These are phyloP conservation scores for Rehmannia glutinosa DNA, from an alignment of 257 asterid species.

Conservation along the genomic window DNA sequence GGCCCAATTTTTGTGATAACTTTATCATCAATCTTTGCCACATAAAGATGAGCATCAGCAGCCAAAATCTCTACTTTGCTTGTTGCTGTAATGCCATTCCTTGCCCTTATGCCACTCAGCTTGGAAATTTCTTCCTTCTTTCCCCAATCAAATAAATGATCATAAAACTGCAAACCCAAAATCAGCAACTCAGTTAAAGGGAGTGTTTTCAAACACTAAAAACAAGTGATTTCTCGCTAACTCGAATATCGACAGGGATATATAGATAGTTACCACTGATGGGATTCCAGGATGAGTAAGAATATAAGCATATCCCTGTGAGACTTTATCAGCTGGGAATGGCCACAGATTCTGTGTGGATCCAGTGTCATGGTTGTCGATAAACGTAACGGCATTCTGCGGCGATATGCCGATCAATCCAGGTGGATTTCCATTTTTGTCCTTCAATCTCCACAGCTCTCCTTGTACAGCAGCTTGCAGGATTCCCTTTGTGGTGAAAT, in stretches of 20 bases:
- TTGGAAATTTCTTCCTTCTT: slow-evolving; percentile 52
- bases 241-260: background rate
- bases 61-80: slow-evolving; percentile 73
- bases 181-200: background rate
- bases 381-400: slow-evolving; percentile 63
- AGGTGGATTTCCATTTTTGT: slow-evolving; percentile 53
- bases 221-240: background rate
- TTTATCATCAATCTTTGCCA: slow-evolving; percentile 61
- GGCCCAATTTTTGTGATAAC: slow-evolving; percentile 66
- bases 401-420: slow-evolving; percentile 80
- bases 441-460: slow-evolving; percentile 71
- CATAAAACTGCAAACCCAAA: slow-evolving; percentile 58
- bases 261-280: slow-evolving; percentile 35
- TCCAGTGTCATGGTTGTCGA: slow-evolving; percentile 87
- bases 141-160: slow-evolving; percentile 76
- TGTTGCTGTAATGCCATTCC: slow-evolving; percentile 49
- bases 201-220: background rate
- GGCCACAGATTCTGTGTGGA: slow-evolving; percentile 71
- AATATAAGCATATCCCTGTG: slow-evolving; percentile 79
- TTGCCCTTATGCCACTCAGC: slow-evolving; percentile 38
- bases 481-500: slow-evolving; percentile 76
- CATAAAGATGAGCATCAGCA: slow-evolving; percentile 62
- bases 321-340: slow-evolving; percentile 70
- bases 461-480: slow-evolving; percentile 76
- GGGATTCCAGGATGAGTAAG: slow-evolving; percentile 90